Base-by-base conservation (phyloP, 148 eudicot species). In the Rheum nobile region DNA sequence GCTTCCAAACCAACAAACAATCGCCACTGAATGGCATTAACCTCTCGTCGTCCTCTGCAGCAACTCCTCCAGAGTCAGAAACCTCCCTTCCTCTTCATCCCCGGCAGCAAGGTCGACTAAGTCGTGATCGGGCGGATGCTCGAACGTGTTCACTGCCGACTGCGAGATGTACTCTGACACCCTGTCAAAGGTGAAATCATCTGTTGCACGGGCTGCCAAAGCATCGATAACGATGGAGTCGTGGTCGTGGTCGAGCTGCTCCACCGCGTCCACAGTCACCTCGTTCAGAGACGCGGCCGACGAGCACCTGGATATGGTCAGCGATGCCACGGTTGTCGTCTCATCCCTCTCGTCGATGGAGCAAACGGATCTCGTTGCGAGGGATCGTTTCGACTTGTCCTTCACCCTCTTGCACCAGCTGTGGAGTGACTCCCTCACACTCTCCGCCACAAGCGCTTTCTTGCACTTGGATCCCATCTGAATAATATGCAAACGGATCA, bases 331-430 rank as follows among this genome's bases (percentile, higher is more conserved):
- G 46, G 97, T 95, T 12, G 80, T 78, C 46, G 82, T 87, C 81
- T 95, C 99, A 26, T 94, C 97, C 48, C 83, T 73, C 77, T 95
- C 98, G 31, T 95, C 94, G 3, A 89, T 80, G n/a, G 84, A 96
- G 73, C 97, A 92, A 32, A 86, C 88, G 4, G 97, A 96, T 46
- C 99, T 84, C 29, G 91, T 85, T 46, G 99, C 76, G 2, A 82
- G 75, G 16, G 98, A 91, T 34, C 74, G 86, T 79, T 73, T 92
- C 55, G 96, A 89, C 76, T 86, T 93, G 72, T 81, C 88, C 75
- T 89, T 96, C 24, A 92, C 99, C 74, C 99, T 84, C 79, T 92
- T 96, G 71, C 97, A 92, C 99, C 99, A 95, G 47, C 87, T 90
- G 74, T 96, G 97, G 43, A 92, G 88, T 4, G 99, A 96, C 4